These are phyloP conservation scores for Alternaria solani DNA, from an alignment of 2,329 filamentous ascomycete genomes.

Conservation along the genomic window DNA sequence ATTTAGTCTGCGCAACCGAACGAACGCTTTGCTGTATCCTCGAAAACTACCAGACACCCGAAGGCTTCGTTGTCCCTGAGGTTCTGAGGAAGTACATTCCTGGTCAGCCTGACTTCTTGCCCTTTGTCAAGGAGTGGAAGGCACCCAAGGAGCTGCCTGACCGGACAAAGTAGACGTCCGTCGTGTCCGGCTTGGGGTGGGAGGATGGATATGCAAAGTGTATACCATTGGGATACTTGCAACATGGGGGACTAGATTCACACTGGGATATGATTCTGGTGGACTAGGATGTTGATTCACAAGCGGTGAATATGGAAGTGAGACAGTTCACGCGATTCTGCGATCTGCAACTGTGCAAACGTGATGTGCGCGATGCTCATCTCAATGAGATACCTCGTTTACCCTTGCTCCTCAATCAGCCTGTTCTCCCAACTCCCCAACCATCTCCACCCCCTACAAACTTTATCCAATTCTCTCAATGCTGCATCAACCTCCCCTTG, in stretches of 20 bases:
- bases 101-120: constrained; percentile 86
- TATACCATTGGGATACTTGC: background rate
- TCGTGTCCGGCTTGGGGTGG: background rate
- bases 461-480: constrained; percentile 64
- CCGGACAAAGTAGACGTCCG: constrained; percentile 20
- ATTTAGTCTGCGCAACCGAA: constrained; percentile 80
- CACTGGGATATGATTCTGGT: background rate
- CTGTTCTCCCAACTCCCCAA: constrained; percentile 69
- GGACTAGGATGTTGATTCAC: background rate
- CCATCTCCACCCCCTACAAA: constrained; percentile 72
- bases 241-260: background rate
- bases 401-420: background rate
- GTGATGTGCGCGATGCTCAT: background rate
- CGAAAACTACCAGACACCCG: constrained; percentile 95
- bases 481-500: constrained; percentile 65
- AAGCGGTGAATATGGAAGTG: background rate
- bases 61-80: constrained; percentile 60
- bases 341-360: background rate
- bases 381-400: background rate
- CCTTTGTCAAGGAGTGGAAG: constrained; percentile 77
- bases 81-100: constrained; percentile 73
- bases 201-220: background rate
- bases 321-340: background rate
- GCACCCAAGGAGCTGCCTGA: constrained; percentile 42
- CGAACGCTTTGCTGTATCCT: constrained; percentile 92